Percentiles rank a stretch among this genome's conserved stretches.
phyloP scores from a whole-genome alignment of 2,329 filamentous ascomycete species.

The Sclerotinia minor region DNA sequence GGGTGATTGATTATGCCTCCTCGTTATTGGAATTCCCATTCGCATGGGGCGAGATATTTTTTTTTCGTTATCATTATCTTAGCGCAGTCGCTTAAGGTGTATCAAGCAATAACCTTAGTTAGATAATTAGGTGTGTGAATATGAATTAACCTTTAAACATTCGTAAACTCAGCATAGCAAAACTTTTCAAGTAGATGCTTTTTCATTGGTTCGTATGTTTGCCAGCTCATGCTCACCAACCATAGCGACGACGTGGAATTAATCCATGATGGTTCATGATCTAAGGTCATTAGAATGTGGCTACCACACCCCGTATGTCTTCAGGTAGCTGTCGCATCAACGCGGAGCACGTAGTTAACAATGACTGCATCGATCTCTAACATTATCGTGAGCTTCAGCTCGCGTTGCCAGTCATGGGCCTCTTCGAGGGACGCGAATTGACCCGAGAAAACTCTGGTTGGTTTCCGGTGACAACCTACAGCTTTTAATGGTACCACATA shows the following conservation, averaged over 20 bases:
- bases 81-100: slow-evolving; percentile 15
- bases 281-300: not conserved
- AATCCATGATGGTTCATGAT: slow-evolving; percentile 17
- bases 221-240: slow-evolving; percentile 22
- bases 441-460: not conserved
- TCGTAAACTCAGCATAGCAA: not conserved
- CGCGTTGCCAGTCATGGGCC: not conserved
- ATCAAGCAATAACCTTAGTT: no score
- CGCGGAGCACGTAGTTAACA: slow-evolving; percentile 21
- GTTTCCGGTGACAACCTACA: not conserved
- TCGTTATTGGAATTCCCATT: not conserved
- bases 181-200: slow-evolving; percentile 13
- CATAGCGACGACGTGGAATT: slow-evolving; percentile 20
- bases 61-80: slow-evolving; percentile 26
- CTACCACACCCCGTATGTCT: slow-evolving; percentile 7
- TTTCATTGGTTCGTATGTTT: slow-evolving; percentile 3
- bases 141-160: not conserved
- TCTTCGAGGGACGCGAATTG: not conserved
- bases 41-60: slow-evolving; percentile 12
- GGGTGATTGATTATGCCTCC: slow-evolving; percentile 17
- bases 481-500: slow-evolving; percentile 19
- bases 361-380: slow-evolving; percentile 11
- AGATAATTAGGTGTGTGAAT: not conserved
- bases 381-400: slow-evolving; percentile 15
- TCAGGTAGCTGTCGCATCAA: slow-evolving; percentile 13